Base-by-base conservation (phyloP, 352 stramenopile genomes). In the Globisporangium nunn region DNA sequence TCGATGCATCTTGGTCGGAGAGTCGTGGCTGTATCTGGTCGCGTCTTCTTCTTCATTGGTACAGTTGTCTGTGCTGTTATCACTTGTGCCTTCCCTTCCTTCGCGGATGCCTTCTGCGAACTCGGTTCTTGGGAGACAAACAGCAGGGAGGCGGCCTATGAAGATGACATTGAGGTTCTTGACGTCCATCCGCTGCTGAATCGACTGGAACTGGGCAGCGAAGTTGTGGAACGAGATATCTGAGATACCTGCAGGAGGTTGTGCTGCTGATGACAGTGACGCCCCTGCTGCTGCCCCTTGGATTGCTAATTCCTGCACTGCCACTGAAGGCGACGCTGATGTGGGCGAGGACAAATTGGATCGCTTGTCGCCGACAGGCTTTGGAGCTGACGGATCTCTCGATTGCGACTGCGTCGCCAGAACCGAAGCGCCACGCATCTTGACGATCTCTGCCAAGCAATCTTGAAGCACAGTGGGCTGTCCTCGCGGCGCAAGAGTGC, bases 151-250 rank as follows among this genome's bases (percentile, higher is more conserved):
- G 35, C 15, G n/a, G 7, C 12, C 37, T 2, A 59, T 66, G 14
- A 78, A 79, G 15, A 74, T 44, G 28, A 68, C 58, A 39, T 75
- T 62, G 0, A 61, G 47, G 35, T 62, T 44, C 11, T 56, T 48
- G 28, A 50, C 45, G 39, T 63, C 37, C 37, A 79, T 73, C 0
- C 47, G 62, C 29, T 68, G 53, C 35, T 66, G 50, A 15, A 75
- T 52, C 28, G 52, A 68, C 31, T n/a, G 30, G n/a, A 79, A 76
- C n/a, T 65, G 50, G 28, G 59, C 69, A 23, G 62, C 47, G 47
- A 78, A 78, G 3, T 28, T 58, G 28, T 62, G 55, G 2, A 70
- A 58, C 7, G 68, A 72, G 41, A 68, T 14, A 49, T 75, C 68
- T 31, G 48, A 43, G 23, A 46, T 33, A 4, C 10, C 6, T 41